phyloP scores from a whole-genome alignment of 768 basidiomycete species.

The Mrakia hoshinonis region DNA sequence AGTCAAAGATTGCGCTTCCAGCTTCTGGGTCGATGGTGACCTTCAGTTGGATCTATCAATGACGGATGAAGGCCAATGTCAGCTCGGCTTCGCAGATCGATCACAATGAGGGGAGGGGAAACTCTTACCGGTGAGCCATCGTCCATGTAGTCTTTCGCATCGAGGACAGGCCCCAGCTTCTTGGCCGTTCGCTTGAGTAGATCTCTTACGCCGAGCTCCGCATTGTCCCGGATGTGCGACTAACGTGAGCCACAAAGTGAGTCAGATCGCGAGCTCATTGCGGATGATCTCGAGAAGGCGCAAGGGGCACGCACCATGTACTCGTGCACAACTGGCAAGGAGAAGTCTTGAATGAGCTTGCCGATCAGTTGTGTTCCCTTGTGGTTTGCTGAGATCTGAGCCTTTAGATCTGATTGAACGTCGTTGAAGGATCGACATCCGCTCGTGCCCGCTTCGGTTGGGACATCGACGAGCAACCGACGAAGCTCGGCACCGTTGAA shows the following conservation, averaged over 20 bases:
- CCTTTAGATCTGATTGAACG: slow-evolving; percentile 36
- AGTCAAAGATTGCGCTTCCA: slow-evolving; percentile 33
- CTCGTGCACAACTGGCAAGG: slow-evolving; percentile 33
- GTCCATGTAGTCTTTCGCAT: slow-evolving; percentile 33
- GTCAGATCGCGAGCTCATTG: too few relatives aligned
- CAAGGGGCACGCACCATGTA: slow-evolving; percentile 31
- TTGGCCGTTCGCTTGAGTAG: slow-evolving; percentile 34
- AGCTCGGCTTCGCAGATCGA: neutral
- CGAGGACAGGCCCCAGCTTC: slow-evolving; percentile 17
- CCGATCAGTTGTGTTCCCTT: slow-evolving; percentile 32
- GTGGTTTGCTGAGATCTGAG: slow-evolving; percentile 31
- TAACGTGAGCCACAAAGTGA: neutral
- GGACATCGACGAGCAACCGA: slow-evolving; percentile 31
- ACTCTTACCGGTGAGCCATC: slow-evolving; percentile 31
- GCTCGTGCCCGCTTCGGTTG: slow-evolving; percentile 33
- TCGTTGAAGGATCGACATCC: slow-evolving; percentile 36
- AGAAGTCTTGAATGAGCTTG: slow-evolving; percentile 35
- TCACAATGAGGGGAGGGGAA: neutral
- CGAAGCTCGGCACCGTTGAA: slow-evolving; percentile 33
- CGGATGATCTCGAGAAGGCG: neutral
- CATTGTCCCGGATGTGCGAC: slow-evolving; percentile 31
- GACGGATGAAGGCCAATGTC: neutral
- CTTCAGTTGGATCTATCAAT: slow-evolving; percentile 28
- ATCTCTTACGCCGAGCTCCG: slow-evolving; percentile 33
- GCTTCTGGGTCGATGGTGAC: slow-evolving; percentile 31